These are phyloP conservation scores for Emergomyces africanus DNA, from an alignment of 2,329 filamentous ascomycete species.

Conservation along the genomic window DNA sequence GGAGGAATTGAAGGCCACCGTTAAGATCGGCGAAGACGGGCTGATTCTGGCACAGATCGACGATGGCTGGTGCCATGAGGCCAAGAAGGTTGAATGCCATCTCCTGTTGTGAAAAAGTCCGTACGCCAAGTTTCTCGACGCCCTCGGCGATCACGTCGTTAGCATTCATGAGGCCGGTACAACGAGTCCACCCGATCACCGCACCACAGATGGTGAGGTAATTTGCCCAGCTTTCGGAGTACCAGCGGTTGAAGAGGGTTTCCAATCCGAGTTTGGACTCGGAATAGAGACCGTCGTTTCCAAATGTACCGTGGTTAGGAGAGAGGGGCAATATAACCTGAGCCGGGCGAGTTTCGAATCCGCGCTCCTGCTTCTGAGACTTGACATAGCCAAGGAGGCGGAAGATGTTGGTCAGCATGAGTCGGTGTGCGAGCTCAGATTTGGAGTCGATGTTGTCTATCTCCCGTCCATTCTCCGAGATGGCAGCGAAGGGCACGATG, in stretches of 20 bases:
- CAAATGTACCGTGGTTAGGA: conserved; percentile 96
- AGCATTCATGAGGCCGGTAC: conserved; percentile 92
- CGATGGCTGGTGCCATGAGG: conserved; percentile 85
- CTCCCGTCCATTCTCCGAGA: conserved; percentile 93
- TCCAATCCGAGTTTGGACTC: conserved; percentile 96
- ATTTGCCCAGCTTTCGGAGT: conserved; percentile 92
- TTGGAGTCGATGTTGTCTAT: conserved; percentile 96
- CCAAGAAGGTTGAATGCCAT: conserved; percentile 99
- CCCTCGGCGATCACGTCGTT: conserved; percentile 98
- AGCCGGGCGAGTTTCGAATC: conserved; percentile 88
- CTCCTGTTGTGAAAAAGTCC: conserved; percentile 97
- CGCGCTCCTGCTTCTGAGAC: conserved; percentile 71
- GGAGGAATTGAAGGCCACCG: conserved; percentile 93
- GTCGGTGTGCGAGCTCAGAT: conserved; percentile 93
- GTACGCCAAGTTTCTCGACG: conserved; percentile 90
- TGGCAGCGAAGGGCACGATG: conserved; percentile 91
- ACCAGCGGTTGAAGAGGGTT: conserved; percentile 97
- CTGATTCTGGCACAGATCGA: conserved; percentile 89
- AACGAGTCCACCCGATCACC: conserved; percentile 97
- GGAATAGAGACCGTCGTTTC: conserved; percentile 93
- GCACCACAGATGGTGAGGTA: conserved; percentile 98
- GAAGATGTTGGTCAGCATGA: conserved; percentile 96
- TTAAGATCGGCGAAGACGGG: conserved; percentile 97
- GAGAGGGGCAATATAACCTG: conserved; percentile 94
- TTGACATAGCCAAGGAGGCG: conserved; percentile 86